Evolutionary conservation across 2,329 filamentous ascomycete genomes (phyloP).

Genomic region (Aaosphaeria arxii): DNA sequence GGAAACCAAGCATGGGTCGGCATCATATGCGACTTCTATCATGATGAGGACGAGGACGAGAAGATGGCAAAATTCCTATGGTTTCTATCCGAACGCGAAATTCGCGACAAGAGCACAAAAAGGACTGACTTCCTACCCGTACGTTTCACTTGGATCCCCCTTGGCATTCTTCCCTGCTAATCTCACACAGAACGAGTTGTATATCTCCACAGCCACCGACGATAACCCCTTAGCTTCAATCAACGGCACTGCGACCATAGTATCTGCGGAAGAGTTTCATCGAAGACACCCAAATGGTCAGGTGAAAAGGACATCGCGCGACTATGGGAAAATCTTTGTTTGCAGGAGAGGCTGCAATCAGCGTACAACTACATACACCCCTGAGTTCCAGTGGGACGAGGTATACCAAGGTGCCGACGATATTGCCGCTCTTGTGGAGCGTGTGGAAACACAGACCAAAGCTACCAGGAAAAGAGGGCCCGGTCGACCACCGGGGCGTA

Average conservation of each 20-base stretch:
- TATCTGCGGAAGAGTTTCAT: conserved; percentile 69
- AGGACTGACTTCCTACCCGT: conserved; percentile 73
- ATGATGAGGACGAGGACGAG: conserved; percentile 59
- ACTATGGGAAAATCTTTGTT: conserved; percentile 82
- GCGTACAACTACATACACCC: conserved; percentile 83
- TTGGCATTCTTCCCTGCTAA: conserved; percentile 10
- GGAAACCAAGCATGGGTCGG: conserved; percentile 92
- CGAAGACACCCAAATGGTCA: conserved; percentile 70
- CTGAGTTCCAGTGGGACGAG: conserved; percentile 90
- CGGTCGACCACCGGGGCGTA: conserved; percentile 6
- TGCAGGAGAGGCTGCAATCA: conserved; percentile 89
- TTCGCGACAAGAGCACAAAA: conserved; percentile 79
- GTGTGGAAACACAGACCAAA: conserved; percentile 71
- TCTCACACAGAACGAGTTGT: conserved; percentile 72
- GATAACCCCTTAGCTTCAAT: conserved; percentile 83
- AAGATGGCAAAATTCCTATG: conserved; percentile 91
- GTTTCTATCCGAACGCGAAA: conserved; percentile 91
- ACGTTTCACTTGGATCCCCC: conserved; percentile 8
- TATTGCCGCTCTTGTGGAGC: conserved; percentile 62
- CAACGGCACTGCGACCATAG: conserved; percentile 79
- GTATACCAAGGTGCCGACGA: conserved; percentile 68
- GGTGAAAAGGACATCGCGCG: conserved; percentile 68
- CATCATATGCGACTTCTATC: conserved; percentile 77
- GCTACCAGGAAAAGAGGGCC: conserved; percentile 57
- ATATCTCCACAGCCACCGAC: conserved; percentile 85